Evolutionary conservation across 1,284 basidiomycete species (phyloP), one percentile per base, ranked within the genome.

Genomic region (Phlebopus sp.): DNA sequence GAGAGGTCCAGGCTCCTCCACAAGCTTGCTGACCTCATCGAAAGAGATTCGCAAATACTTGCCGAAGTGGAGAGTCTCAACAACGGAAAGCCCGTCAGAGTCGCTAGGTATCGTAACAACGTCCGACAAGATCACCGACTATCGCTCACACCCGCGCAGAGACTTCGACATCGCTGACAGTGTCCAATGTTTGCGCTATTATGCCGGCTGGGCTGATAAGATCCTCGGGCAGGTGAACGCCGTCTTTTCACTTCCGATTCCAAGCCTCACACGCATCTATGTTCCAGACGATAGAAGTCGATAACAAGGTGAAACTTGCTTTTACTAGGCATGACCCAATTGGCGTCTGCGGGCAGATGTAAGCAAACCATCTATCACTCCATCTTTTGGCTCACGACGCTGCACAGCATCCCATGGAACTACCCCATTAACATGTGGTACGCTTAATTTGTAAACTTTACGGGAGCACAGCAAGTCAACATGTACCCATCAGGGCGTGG

Each of bases 251-350:
- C 14, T 23, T 27, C 17, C 17, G 14, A 37, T 11, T 15, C 30
- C 11, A 34, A n/a, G 38, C 29, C 43, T 18, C 7, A 25, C 40
- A 41, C 38, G 37, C 32, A 32, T 38, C n/a, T 21, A 30, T 17
- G 32, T 42, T 32, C 10, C 54, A 90, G 86, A 81, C 81, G 37
- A 81, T 93, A 55, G 92, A 93, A 69, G 79, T 91, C 23, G 84
- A 91, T 63, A 86, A 86, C 64, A 82, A 81, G 61, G 75, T 74
- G 46, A 93, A 93, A 69, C 70, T 92, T 49, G 87, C 87, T 14
- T 92, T 92, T 69, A 94, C 92, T 19, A 79, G 86, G 41, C 90
- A 94, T 68, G 94, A 97, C 56, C 93, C 95, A 25, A 89, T 97
- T 58, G 95, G 94, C 40, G 94, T 97, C 36, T 93, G 88, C 59